Conservation (phyloP, 768 basidiomycete species). For the Serendipita sp. region DNA sequence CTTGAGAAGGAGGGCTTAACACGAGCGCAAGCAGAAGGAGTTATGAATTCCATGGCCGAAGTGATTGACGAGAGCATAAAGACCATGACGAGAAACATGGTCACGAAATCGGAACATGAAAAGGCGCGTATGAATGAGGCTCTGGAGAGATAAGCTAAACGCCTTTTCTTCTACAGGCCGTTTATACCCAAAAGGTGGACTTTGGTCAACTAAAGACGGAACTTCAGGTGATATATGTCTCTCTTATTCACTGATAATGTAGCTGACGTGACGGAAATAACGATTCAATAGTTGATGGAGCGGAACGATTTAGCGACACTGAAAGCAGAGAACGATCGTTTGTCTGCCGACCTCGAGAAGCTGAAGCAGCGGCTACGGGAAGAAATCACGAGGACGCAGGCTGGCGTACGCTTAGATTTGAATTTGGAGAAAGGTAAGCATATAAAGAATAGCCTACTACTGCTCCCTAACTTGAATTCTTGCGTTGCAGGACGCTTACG, state of each 20-base stretch:
- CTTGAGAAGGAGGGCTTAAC: constrained; percentile 80
- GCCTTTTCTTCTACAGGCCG: constrained; percentile 36
- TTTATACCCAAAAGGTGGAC: constrained; percentile 92
- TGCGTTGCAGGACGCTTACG: constrained; percentile 53
- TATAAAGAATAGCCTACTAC: no score
- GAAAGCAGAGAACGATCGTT: constrained; percentile 92
- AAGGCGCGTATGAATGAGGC: constrained; percentile 40
- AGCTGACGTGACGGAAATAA: neutral
- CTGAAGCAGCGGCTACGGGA: constrained; percentile 85
- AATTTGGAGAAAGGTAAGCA: constrained; percentile 70
- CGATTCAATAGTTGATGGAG: constrained; percentile 61
- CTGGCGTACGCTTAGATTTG: constrained; percentile 82
- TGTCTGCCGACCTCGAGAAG: constrained; percentile 81
- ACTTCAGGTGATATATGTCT: constrained; percentile 55
- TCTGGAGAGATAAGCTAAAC: neutral
- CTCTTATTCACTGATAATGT: neutral
- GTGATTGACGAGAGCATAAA: constrained; percentile 94
- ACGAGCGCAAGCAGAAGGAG: constrained; percentile 84
- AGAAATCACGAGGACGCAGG: constrained; percentile 83
- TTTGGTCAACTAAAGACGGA: constrained; percentile 95
- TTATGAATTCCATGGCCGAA: constrained; percentile 93
- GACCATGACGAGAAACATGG: constrained; percentile 93
- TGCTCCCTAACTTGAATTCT: neutral
- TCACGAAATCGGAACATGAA: constrained; percentile 90
- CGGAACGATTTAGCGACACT: constrained; percentile 93